phyloP scores from a whole-genome alignment of 2,329 filamentous ascomycete species.

The Trichoderma guizhouense region DNA sequence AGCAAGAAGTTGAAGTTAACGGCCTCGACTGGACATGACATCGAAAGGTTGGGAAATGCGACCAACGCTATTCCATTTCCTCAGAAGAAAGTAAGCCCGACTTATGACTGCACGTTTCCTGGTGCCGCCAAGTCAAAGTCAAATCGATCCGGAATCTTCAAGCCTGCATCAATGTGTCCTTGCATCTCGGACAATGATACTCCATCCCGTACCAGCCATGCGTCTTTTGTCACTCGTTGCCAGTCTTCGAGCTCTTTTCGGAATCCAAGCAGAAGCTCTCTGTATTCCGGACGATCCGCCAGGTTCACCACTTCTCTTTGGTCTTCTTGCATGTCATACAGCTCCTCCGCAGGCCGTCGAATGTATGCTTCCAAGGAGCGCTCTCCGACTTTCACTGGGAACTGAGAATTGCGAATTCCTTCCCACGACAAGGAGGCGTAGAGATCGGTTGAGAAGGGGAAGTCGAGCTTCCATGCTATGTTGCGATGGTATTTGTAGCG shows the following conservation, averaged over 20 bases:
- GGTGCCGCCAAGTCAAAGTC: slow-evolving; percentile 1
- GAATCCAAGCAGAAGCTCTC: not conserved
- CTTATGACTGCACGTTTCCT: not conserved
- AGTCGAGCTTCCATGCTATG: slow-evolving; percentile 10
- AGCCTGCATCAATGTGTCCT: not conserved
- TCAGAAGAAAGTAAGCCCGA: not conserved
- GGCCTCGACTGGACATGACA: not conserved
- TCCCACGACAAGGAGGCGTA: slow-evolving; percentile 9
- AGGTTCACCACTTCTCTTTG: not conserved
- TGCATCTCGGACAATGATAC: slow-evolving; percentile 9
- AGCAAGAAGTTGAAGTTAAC: not conserved
- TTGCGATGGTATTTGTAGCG: slow-evolving; percentile 13
- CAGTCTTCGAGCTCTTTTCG: not conserved
- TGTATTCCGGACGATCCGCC: not conserved
- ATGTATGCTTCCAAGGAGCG: slow-evolving; percentile 4
- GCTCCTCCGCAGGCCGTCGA: not conserved
- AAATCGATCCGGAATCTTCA: slow-evolving; percentile 1
- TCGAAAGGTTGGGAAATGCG: not conserved
- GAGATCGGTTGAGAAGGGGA: slow-evolving; percentile 2
- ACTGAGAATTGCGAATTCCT: not conserved
- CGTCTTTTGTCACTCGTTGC: slow-evolving; percentile 1
- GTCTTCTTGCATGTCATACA: slow-evolving; percentile 4
- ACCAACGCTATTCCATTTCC: no score
- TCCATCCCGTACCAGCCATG: not conserved
- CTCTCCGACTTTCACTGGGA: not conserved